Evolutionary conservation across 176 grass and related monocot species (phyloP), one percentile per base, ranked within the genome.

Genomic region (Oryza nivara): DNA sequence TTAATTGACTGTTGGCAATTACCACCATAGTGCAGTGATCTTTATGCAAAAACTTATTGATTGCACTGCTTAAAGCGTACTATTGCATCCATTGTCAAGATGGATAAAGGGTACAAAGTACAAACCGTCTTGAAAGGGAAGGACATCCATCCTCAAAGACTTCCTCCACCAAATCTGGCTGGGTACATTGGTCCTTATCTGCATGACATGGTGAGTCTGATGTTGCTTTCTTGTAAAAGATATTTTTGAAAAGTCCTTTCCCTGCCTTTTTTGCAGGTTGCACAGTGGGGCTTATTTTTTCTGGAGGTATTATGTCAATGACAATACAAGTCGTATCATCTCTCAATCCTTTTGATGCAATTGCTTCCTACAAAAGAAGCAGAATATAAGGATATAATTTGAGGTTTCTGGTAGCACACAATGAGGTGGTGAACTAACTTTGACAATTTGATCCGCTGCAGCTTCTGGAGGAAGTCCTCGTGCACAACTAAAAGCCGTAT

Each of bases 271-370:
- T 91, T 79, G 78, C 88, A 73, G 77, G 74, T 40, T 87, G 87
- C 36, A 80, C 32, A 14, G 77, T 74, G 15, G 90, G 70, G 22
- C 88, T 94, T 28, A 60, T 23, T 86, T 91, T 99, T 85, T 96
- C 91, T 80, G 87, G 70, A 30, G 97, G 88, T 76, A 91, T 75
- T 73, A 99, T 88, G 86, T 99, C 97, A 79, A 99, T 72, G 3
- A 99, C 93, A 51, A 96, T 94, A 75, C 97, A 99, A 51, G 97
- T 99, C 20, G 97, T 99, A 87, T 99, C 97, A 38, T 99, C 97
- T 83, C 97, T 93, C 74, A 99, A 78, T 75, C 97, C 93, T 94
- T 92, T 96, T 80, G 86, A 67, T 41, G 91, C 91, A 40, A 99
- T 88, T 35, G 97, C 97, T 86, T 96, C 97, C 97, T 99, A 72